Evolutionary conservation across 768 basidiomycete genomes (phyloP).

Genomic region (Collybiopsis confluens): DNA sequence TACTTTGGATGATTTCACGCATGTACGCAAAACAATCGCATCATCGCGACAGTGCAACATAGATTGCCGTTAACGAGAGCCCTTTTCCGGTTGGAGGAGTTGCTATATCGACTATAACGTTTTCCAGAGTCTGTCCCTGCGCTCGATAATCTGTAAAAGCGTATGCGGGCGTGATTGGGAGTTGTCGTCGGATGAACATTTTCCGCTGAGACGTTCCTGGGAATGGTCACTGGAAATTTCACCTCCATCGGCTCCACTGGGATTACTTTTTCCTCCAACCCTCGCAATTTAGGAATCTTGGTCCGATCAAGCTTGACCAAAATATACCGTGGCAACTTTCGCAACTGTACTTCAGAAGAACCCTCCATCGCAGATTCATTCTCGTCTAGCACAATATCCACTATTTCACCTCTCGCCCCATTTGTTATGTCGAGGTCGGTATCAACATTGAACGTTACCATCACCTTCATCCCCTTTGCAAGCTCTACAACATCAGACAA

Average conservation of each 20-base stretch:
- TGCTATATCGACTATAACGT: constrained; percentile 27
- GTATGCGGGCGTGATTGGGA: constrained; percentile 31
- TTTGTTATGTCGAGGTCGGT: constrained; percentile 39
- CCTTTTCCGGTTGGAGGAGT: too few species aligned
- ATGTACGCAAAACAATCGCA: too few species aligned
- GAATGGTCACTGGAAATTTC: constrained; percentile 17
- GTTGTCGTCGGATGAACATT: constrained; percentile 19
- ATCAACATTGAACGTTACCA: constrained; percentile 36
- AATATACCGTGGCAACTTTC: too few species aligned
- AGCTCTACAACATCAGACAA: constrained; percentile 16
- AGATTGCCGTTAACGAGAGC: too few species aligned
- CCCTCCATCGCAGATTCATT: constrained; percentile 10
- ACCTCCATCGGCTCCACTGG: constrained; percentile 23
- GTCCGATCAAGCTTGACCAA: constrained; percentile 28
- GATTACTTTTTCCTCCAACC: constrained; percentile 24
- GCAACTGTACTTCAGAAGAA: constrained; percentile 26
- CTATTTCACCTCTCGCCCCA: constrained; percentile 26
- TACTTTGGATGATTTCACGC: too few species aligned
- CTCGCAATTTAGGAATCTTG: constrained; percentile 17
- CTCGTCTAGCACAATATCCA: constrained; percentile 29
- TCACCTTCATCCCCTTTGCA: constrained; percentile 31
- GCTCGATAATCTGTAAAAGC: constrained; percentile 38
- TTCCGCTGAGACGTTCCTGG: background rate
- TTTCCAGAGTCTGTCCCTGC: constrained; percentile 37
- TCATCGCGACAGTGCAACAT: too few species aligned